Base-by-base conservation (phyloP, 2,329 filamentous ascomycete species). In the Neodidymelliopsis sp. region DNA sequence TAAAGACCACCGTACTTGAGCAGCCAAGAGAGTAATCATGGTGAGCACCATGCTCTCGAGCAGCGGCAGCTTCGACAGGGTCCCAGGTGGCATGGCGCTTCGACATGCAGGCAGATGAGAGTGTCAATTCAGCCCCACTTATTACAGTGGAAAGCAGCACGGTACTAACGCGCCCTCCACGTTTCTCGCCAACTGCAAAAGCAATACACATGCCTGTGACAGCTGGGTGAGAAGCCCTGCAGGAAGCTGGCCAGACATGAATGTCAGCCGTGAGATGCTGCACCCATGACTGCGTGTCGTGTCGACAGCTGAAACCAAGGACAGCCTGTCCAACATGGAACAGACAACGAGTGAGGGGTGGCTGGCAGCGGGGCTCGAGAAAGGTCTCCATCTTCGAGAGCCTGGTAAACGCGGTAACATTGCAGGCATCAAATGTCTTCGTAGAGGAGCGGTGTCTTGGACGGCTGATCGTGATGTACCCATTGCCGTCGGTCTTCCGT, bases 141-240 rank as follows among this genome's bases (percentile, higher is more conserved):
- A 53, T 50, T 35, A 34, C 41, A 37, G 38, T 48, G 49, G 47
- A 54, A 51, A 49, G 53, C 52, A 49, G 53, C 52, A 54, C 36
- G 31, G 35, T 55, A 38, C 49, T 54, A 57, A 53, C 45, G 49
- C 47, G 51, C 54, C 40, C 50, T 57, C 53, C 53, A 60, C 53
- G 55, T 53, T 60, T 49, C 54, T 47, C 40, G 47, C 39, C 41
- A 45, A 24, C 20, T 25, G 35, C 29, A 45, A 43, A 48, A 48
- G 49, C 37, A 53, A 48, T 33, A 20, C 22, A 39, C 16, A 12
- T 46, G 31, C 37, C 19, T 42, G 49, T 42, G 42, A 47, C 42
- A 43, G 43, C 38, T 42, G 35, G 33, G 42, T 29, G 36, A 18
- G 29, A 18, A 39, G 24, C 25, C 43, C 28, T 43, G 49, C 28